Conservation (phyloP, 1,139 yeast genomes). For the Komagataea norvegica region DNA sequence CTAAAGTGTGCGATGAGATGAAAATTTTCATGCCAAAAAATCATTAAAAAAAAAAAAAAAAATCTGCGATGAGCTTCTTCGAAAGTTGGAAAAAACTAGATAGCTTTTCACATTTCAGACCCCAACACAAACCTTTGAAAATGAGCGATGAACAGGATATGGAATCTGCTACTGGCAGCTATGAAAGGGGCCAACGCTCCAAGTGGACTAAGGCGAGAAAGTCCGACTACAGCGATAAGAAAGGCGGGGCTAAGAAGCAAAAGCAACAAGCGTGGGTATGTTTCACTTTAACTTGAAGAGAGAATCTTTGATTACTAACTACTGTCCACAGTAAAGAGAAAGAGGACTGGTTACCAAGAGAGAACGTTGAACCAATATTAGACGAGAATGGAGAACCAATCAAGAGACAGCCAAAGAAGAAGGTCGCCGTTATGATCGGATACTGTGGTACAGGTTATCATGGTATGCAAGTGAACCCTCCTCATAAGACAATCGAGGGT, state of each 20-base stretch:
- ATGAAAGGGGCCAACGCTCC: constrained; percentile 40
- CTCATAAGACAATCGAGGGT: constrained; percentile 86
- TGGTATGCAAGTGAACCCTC: constrained; percentile 96
- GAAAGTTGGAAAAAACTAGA: too few relatives aligned
- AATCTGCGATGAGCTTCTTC: constrained; percentile 15
- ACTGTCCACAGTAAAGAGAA: constrained; percentile 4
- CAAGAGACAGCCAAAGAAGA: constrained; percentile 42
- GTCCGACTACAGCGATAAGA: constrained; percentile 36
- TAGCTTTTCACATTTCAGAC: not conserved
- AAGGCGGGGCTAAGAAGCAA: constrained; percentile 20
- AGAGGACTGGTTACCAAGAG: constrained; percentile 14
- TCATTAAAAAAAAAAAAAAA: not conserved
- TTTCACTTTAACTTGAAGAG: not conserved
- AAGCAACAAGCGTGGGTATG: constrained; percentile 46
- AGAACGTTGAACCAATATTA: constrained; percentile 33
- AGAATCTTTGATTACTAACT: constrained; percentile 7
- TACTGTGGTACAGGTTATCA: constrained; percentile 98
- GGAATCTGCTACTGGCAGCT: constrained; percentile 32
- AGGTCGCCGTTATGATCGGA: constrained; percentile 91
- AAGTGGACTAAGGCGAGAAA: constrained; percentile 46
- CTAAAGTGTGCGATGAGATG: constrained; percentile 1
- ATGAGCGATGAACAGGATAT: constrained; percentile 15
- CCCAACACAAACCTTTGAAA: not conserved
- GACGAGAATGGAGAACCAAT: constrained; percentile 62
- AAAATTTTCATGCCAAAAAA: constrained; percentile 4